Evolutionary conservation across 2,329 filamentous ascomycete species (phyloP).

Genomic region (Stachybotrys echinatus): DNA sequence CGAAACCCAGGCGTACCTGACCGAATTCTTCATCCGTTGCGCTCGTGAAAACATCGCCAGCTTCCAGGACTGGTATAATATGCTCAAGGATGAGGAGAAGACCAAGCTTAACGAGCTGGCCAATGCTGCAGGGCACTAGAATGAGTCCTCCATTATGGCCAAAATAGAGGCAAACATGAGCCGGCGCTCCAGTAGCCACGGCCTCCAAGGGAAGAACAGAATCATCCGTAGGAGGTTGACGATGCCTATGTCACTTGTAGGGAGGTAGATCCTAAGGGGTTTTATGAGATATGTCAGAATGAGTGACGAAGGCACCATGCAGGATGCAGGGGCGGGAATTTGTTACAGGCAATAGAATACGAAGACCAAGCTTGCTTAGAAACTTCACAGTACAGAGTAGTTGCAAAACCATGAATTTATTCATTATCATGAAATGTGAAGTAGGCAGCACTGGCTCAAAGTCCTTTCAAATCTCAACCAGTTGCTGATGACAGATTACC

Average conservation of each 20-base stretch:
- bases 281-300: neutral
- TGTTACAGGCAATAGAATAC: neutral
- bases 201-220: too few relatives aligned
- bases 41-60: constrained; percentile 50
- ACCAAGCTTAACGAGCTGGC: constrained; percentile 50
- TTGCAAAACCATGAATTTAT: too few relatives aligned
- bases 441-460: too few relatives aligned
- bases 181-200: too few relatives aligned
- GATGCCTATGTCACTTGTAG: neutral
- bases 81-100: constrained; percentile 52
- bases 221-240: neutral
- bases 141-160: constrained; percentile 4
- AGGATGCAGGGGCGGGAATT: neutral
- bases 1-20: constrained; percentile 80
- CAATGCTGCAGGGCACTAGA: constrained; percentile 24
- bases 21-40: constrained; percentile 69
- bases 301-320: neutral
- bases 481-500: too few relatives aligned
- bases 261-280: neutral
- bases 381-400: too few relatives aligned
- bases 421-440: too few relatives aligned
- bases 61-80: constrained; percentile 52
- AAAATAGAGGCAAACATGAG: constrained; percentile 11
- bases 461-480: too few relatives aligned
- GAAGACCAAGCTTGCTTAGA: neutral